A percentile compares a stretch with the other conserved stretches of the same genome.
Evolutionary conservation across 73 alveolate genomes (phyloP).

Genomic region (Tetrahymena borealis): DNA sequence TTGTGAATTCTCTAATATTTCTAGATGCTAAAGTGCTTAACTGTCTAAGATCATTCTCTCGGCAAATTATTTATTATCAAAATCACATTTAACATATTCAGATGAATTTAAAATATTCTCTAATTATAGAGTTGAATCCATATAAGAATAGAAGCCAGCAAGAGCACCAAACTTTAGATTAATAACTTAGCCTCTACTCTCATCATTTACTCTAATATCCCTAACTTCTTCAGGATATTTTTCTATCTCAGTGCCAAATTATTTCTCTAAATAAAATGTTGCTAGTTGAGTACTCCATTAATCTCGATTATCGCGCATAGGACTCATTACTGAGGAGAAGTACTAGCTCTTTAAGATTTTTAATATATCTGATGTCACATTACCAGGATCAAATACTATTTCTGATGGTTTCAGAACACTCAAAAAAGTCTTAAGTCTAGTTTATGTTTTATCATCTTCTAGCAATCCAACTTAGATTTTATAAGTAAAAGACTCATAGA

Average conservation of each 20-base stretch:
- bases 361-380: neutral
- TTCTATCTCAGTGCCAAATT: neutral
- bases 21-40: slow-evolving; percentile 31
- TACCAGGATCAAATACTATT: neutral
- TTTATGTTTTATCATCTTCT: neutral
- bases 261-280: neutral
- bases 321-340: neutral
- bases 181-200: neutral
- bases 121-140: slow-evolving; percentile 6
- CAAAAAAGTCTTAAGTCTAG: neutral
- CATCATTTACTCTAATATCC: neutral
- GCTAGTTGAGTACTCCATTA: neutral
- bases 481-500: neutral
- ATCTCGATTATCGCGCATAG: neutral
- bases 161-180: neutral
- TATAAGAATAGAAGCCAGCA: slow-evolving; percentile 15
- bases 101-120: neutral
- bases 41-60: slow-evolving; percentile 28
- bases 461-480: neutral
- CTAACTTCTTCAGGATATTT: neutral
- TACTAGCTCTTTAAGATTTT: neutral
- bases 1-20: neutral
- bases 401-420: neutral
- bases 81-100: neutral
- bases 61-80: neutral